Base-by-base conservation (phyloP, 108 stramenopile genomes). In the Licmophora abbreviata region DNA sequence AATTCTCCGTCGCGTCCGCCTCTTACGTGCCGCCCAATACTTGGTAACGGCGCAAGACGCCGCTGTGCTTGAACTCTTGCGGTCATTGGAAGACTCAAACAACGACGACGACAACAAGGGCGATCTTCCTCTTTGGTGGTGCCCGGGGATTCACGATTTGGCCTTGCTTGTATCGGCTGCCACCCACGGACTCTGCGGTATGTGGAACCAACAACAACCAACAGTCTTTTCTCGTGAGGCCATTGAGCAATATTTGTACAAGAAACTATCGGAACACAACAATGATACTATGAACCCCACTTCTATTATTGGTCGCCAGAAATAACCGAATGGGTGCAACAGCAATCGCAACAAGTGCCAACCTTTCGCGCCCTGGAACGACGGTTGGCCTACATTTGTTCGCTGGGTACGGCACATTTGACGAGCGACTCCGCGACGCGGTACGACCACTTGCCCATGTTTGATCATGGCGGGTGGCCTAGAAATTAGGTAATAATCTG, bases 381-480 rank as follows among this genome's bases (percentile, higher is more conserved):
- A 29, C 83, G 88, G 0, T 56, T 89, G 25, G 79, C 81, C 6
- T 49, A 76, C 41, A 40, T 89, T 8, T 89, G 88, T 56, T 59
- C 79, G 12, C 6, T 58, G 17, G 48, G 35, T 11, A 66, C 66
- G 10, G 59, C 48, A 12, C 45, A 63, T n/a, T 29, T 68, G 26
- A 67, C 57, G 7, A 34, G 25, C 30, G 73, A 63, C 27, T 63
- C 54, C 17, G 57, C 51, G 17, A 52, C 49, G 44, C 70, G 71
- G 18, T 89, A 81, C 38, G 77, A 75, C 37, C 64, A 79, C 50
- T 56, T 89, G 8, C 88, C 88, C 5, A 89, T 89, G 81, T 85
- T 80, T 71, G 83, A 89, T 54, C 77, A 82, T 37, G 88, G 83
- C 22, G 79, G 76, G 1, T 88, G 86, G 86, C 86, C 86, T 1